Conservation (phyloP, 1,139 yeast genomes). For the Kurtzmaniella natalensis region DNA sequence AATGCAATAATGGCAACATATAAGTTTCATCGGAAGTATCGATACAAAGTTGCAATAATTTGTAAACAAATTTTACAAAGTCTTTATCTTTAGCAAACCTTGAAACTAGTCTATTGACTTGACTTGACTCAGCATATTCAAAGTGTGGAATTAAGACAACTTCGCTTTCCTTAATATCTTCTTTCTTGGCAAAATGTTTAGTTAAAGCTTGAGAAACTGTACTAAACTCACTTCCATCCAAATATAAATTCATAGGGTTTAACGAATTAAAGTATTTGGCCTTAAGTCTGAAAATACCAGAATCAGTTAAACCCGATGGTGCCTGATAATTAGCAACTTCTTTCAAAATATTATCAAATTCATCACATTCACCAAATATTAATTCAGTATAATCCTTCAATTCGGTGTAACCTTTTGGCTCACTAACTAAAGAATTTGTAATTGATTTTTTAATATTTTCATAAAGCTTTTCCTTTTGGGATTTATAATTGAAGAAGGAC, state of each 20-base stretch:
- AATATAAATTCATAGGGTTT: slow-evolving; percentile 36
- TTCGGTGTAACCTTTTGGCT: slow-evolving; percentile 52
- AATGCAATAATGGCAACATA: slow-evolving; percentile 57
- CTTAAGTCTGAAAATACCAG: slow-evolving; percentile 44
- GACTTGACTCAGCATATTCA: slow-evolving; percentile 32
- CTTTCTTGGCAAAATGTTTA: slow-evolving; percentile 21
- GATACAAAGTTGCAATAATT: slow-evolving; percentile 49
- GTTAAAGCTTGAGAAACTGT: slow-evolving; percentile 29
- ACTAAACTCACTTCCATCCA: slow-evolving; percentile 33
- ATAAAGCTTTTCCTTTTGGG: slow-evolving; percentile 19
- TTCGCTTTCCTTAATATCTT: slow-evolving; percentile 34
- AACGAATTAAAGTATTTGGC: slow-evolving; percentile 28
- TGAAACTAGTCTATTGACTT: slow-evolving; percentile 40
- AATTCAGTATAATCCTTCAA: slow-evolving; percentile 35
- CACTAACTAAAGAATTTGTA: slow-evolving; percentile 45
- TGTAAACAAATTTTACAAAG: slow-evolving; percentile 56
- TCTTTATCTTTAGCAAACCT: slow-evolving; percentile 46
- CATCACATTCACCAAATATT: slow-evolving; percentile 29
- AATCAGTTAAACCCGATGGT: slow-evolving; percentile 36
- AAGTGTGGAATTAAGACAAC: slow-evolving; percentile 35
- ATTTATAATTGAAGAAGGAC: slow-evolving; percentile 33
- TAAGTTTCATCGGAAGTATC: slow-evolving; percentile 48
- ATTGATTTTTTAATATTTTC: slow-evolving; percentile 32
- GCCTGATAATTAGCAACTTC: slow-evolving; percentile 41
- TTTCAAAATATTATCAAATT: slow-evolving; percentile 33